phyloP scores from a whole-genome alignment of 768 basidiomycete genomes.

The Leccinellum rugosiceps region DNA sequence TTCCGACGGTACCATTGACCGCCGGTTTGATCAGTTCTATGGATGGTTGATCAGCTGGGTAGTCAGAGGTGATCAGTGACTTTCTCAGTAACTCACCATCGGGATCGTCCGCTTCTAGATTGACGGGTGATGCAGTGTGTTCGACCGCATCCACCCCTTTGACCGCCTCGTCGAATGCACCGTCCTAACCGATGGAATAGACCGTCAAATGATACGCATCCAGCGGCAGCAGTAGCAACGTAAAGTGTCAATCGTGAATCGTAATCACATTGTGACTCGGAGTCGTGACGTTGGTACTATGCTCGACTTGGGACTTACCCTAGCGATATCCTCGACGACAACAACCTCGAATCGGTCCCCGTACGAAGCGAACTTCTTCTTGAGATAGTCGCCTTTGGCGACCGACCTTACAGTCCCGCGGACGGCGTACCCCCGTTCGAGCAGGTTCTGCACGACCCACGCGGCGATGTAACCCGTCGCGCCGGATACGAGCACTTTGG shows the following conservation, averaged over 20 bases:
- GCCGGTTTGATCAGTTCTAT: conserved; percentile 68
- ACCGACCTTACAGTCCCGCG: background rate
- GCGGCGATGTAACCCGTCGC: background rate
- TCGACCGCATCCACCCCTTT: conserved; percentile 70
- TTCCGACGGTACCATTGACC: conserved; percentile 61
- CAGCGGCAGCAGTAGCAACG: no score
- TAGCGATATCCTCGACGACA: background rate
- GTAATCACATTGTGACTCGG: no score
- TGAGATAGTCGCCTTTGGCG: background rate
- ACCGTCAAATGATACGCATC: no score
- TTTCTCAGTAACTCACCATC: conserved; percentile 21
- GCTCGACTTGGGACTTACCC: background rate
- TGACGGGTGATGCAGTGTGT: conserved; percentile 67
- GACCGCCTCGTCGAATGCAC: conserved; percentile 78
- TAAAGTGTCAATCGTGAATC: no score
- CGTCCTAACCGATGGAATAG: conserved; percentile 36
- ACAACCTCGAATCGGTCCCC: background rate
- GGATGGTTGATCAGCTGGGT: background rate
- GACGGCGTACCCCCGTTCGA: background rate
- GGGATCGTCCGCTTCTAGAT: conserved; percentile 43
- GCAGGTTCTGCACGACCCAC: background rate
- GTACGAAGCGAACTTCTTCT: background rate
- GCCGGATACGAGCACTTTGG: background rate
- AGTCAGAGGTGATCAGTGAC: no score
- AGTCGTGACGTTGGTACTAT: background rate